Conservation (phyloP, 2,329 filamentous ascomycete species). For the Xylariaceae sp. region DNA sequence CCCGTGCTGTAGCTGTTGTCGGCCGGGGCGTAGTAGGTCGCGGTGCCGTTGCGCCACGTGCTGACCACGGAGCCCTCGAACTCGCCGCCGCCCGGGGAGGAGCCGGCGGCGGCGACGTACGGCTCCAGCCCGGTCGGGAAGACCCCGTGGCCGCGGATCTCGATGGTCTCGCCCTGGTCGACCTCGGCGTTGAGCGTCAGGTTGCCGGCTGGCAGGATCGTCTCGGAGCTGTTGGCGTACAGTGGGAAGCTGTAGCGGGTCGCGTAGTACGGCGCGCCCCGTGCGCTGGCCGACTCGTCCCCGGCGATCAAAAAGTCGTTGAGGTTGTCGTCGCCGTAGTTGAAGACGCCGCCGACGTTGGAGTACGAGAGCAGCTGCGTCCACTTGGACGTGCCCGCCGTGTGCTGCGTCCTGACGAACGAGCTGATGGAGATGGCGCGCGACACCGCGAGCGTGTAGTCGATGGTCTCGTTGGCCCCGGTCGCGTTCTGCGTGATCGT, state of each 20-base stretch:
- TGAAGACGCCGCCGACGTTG: constrained; percentile 38
- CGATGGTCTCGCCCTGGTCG: constrained; percentile 32
- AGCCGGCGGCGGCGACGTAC: constrained; percentile 31
- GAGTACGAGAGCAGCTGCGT: constrained; percentile 47
- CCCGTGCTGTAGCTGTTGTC: constrained; percentile 40
- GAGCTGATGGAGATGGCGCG: constrained; percentile 49
- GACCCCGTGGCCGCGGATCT: constrained; percentile 30
- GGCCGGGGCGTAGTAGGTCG: constrained; percentile 41
- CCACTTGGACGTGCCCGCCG: constrained; percentile 40
- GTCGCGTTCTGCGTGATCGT: constrained; percentile 35
- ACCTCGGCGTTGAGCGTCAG: constrained; percentile 36
- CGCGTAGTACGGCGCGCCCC: constrained; percentile 29
- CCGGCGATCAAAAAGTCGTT: constrained; percentile 33
- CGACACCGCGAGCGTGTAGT: constrained; percentile 48
- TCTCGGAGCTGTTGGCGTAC: constrained; percentile 45
- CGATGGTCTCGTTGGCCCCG: constrained; percentile 51
- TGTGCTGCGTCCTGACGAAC: constrained; percentile 40
- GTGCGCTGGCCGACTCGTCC: constrained; percentile 28
- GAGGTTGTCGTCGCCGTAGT: constrained; percentile 22
- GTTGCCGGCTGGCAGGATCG: constrained; percentile 33
- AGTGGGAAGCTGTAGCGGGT: constrained; percentile 52
- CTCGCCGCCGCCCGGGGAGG: constrained; percentile 18
- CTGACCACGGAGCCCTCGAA: constrained; percentile 25
- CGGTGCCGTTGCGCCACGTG: constrained; percentile 52
- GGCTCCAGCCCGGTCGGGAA: constrained; percentile 55